Conservation (phyloP, 495 filamentous ascomycete genomes). For the Echria macrotheca region DNA sequence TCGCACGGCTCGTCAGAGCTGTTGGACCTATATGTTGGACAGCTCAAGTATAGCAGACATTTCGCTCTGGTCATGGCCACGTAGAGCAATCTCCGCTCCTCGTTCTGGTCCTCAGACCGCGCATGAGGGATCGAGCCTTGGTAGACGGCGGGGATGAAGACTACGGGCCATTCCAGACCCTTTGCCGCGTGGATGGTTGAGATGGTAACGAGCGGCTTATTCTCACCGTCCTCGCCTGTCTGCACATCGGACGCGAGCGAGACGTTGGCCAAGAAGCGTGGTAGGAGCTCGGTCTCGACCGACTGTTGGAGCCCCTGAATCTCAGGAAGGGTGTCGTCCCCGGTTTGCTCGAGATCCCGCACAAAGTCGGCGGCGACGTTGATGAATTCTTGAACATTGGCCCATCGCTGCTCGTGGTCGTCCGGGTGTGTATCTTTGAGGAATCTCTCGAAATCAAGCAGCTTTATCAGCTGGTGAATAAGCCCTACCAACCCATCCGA, state of each 20-base stretch:
- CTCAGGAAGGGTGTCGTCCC: constrained; percentile 66
- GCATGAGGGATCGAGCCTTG: constrained; percentile 91
- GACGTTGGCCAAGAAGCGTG: constrained; percentile 84
- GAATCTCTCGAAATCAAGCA: constrained; percentile 66
- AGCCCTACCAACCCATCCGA: constrained; percentile 59
- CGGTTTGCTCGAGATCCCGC: constrained; percentile 34
- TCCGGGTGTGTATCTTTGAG: constrained; percentile 63
- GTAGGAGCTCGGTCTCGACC: constrained; percentile 62
- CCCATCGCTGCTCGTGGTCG: constrained; percentile 81
- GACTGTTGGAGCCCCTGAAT: constrained; percentile 72
- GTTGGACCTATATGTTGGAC: constrained; percentile 47
- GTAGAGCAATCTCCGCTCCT: constrained; percentile 87
- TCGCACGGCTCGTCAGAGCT: constrained; percentile 30
- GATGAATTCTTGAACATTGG: constrained; percentile 85
- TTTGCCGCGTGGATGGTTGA: constrained; percentile 98
- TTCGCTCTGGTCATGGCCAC: constrained; percentile 98
- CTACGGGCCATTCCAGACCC: constrained; percentile 94
- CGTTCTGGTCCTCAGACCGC: constrained; percentile 82
- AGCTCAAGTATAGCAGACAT: constrained; percentile 84
- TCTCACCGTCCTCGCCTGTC: constrained; percentile 51
- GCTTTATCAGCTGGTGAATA: constrained; percentile 67
- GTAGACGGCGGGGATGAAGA: constrained; percentile 90
- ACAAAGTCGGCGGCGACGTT: constrained; percentile 68
- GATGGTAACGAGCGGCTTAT: constrained; percentile 70
- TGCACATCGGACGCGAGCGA: constrained; percentile 74